Evolutionary conservation across 169 alveolate species (phyloP).

Genomic region (Cryptosporidium sp.): DNA sequence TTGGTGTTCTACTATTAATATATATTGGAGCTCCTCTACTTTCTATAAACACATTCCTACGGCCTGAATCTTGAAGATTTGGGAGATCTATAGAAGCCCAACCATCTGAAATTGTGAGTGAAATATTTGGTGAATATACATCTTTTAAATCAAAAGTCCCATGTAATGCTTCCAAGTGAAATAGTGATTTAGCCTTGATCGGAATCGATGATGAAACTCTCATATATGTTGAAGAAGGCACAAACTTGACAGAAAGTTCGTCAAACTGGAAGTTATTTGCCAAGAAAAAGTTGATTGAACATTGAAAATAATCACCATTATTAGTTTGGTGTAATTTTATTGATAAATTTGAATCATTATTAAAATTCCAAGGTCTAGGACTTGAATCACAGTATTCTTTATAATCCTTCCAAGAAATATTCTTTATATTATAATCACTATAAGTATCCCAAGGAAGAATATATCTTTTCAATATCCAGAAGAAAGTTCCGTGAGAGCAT

Average conservation of each 20-base stretch:
- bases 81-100: constrained; percentile 42
- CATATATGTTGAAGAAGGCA: constrained; percentile 51
- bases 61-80: not conserved
- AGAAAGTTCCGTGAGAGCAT: constrained; percentile 19
- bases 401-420: constrained; percentile 23
- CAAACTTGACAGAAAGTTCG: constrained; percentile 15
- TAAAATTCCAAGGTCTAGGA: constrained; percentile 42
- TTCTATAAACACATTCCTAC: constrained; percentile 24
- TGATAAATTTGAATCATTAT: constrained; percentile 18
- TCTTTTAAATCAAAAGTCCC: constrained; percentile 44
- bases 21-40: constrained; percentile 69
- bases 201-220: constrained; percentile 30
- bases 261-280: constrained; percentile 24
- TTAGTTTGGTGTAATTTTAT: constrained; percentile 46
- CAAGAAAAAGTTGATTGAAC: constrained; percentile 43
- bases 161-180: constrained; percentile 53
- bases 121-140: constrained; percentile 18
- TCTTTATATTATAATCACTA: not conserved
- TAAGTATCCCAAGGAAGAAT: constrained; percentile 36
- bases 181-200: not conserved
- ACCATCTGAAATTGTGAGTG: constrained; percentile 56
- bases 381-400: constrained; percentile 45
- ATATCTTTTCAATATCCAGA: constrained; percentile 40
- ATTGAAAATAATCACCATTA: constrained; percentile 49
- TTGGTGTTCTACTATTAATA: constrained; percentile 40